phyloP scores from a whole-genome alignment of 805 yeast species.

The Ogataea pignaliae region DNA sequence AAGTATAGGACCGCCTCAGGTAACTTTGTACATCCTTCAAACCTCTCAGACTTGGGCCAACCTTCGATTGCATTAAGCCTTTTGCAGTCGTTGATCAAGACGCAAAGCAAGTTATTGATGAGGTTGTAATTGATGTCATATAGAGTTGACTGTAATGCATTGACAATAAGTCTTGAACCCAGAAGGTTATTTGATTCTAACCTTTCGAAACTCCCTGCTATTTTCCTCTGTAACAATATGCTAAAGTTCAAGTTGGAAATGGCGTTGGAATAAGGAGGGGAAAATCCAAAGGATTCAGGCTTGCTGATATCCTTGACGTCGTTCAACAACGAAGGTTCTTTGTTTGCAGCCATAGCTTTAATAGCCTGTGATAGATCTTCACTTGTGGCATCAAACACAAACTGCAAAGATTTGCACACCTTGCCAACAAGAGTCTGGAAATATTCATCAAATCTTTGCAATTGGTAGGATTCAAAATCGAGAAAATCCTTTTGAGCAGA shows the following conservation, averaged over 20 bases:
- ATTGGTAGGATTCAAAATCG: conserved; percentile 39
- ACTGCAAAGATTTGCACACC: conserved; percentile 25
- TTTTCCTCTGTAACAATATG: conserved; percentile 39
- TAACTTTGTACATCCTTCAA: conserved; percentile 32
- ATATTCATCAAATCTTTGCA: conserved; percentile 32
- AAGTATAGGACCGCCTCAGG: conserved; percentile 36
- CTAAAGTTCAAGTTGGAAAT: conserved; percentile 52
- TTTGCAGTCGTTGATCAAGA: conserved; percentile 22
- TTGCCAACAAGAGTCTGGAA: conserved; percentile 23
- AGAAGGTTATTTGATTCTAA: conserved; percentile 37
- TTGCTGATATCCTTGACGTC: conserved; percentile 7
- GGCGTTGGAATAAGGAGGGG: conserved; percentile 64
- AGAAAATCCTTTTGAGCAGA: conserved; percentile 28
- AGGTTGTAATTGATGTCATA: conserved; percentile 21
- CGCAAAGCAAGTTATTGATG: conserved; percentile 23
- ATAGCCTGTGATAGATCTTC: conserved; percentile 32
- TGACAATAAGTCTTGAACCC: conserved; percentile 34
- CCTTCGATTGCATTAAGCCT: conserved; percentile 32
- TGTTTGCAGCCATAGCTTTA: neutral
- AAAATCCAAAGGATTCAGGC: conserved; percentile 40
- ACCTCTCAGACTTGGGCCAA: conserved; percentile 29
- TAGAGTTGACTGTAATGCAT: conserved; percentile 12
- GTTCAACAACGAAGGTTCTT: conserved; percentile 2
- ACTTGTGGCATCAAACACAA: conserved; percentile 31
- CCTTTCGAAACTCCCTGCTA: conserved; percentile 30